Evolutionary conservation across 768 basidiomycete genomes (phyloP).

Genomic region (Hortiboletus campestris): DNA sequence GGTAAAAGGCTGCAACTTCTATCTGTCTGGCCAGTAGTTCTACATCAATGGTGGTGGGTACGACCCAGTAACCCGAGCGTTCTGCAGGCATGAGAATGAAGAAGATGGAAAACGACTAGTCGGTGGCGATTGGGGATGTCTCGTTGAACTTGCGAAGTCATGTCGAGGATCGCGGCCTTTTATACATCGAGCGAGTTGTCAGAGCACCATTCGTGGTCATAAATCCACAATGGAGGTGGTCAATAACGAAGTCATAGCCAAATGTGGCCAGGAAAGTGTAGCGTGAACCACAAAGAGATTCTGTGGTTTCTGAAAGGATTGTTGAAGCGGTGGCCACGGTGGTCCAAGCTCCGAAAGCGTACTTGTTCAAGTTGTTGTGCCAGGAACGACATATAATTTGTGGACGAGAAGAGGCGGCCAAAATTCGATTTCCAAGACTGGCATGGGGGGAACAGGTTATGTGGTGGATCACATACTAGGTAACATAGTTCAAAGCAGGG

Average conservation of each 20-base stretch:
- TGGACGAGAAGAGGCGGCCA: too few species aligned
- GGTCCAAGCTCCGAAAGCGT: too few species aligned
- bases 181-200: constrained; percentile 4
- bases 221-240: background rate
- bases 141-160: background rate
- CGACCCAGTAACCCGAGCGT: too few species aligned
- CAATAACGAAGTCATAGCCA: background rate
- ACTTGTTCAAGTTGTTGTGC: too few species aligned
- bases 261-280: background rate
- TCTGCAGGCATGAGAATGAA: constrained; percentile 1
- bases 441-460: too few species aligned
- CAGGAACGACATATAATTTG: too few species aligned
- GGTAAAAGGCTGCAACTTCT: background rate
- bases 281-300: background rate
- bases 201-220: background rate
- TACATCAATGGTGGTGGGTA: background rate
- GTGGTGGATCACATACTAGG: too few species aligned
- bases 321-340: background rate
- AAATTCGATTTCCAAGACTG: too few species aligned
- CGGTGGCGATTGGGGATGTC: background rate
- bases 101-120: background rate
- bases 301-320: background rate
- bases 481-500: too few species aligned
- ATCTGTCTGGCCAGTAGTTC: background rate
- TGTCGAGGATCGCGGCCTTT: background rate